Evolutionary conservation across 2,329 filamentous ascomycete genomes (phyloP), one percentile per base, ranked within the genome.

Genomic region (Beauveria sp.): DNA sequence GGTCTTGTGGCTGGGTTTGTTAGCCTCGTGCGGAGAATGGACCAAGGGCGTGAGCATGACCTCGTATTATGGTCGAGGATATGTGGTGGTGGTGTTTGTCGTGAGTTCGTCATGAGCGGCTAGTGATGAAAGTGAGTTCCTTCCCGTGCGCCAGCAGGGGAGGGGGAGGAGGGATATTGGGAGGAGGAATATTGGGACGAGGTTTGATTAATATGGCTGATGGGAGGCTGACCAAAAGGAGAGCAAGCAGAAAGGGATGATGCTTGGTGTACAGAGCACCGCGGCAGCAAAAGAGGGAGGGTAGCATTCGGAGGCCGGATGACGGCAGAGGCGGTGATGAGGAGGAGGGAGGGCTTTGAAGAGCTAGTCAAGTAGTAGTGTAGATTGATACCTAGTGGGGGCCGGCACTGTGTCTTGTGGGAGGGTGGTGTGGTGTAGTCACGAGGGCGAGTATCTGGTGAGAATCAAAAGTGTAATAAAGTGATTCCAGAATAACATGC

Each of bases 261-360:
- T 40, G 20, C 12, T 54, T 24, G 28, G 50, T 52, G 20, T 20
- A 52, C 18, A 37, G 37, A 30, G 50, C 24, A 24, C 9, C 28
- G 22, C 10, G 7, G 26, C 20, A 8, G 26, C 50, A 28, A 44
- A 10, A 46, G 37, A 55, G 37, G 55, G 46, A 51, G 55, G 47
- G 56, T 59, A 9, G 47, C 46, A 59, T 52, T 46, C 48, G 56
- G 56, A 37, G 56, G 56, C 56, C 56, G 56, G 56, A 52, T 59
- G 56, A 59, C 56, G 56, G 56, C 37, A 59, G 28, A 52, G 56
- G 37, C 37, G 26, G 48, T 59, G 56, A 59, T 46, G 47, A 26
- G 22, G 40, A 24, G 8, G 55, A 30, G 22, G 14, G 46, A 16
- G 14, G 24, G 18, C 43, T 16, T 50, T 24, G 26, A 16, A 26